Percentiles rank a stretch among this genome's conserved stretches.
Evolutionary conservation across 2,329 filamentous ascomycete species (phyloP).

Genomic region (Simplicillium sp.): DNA sequence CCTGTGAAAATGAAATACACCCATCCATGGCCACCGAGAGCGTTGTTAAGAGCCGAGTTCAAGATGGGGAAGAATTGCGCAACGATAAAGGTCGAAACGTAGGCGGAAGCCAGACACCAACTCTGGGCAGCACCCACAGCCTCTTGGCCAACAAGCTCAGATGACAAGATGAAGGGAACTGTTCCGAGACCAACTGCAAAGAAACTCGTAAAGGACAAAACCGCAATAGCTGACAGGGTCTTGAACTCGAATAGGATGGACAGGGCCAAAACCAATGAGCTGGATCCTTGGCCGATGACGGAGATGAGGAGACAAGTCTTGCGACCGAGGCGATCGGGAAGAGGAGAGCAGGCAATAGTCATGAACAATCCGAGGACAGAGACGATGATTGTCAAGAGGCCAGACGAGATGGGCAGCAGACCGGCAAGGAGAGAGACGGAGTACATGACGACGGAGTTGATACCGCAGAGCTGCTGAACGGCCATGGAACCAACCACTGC

Average conservation of each 20-base stretch:
- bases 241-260: slow-evolving; percentile 68
- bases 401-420: slow-evolving; percentile 72
- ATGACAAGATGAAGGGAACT: slow-evolving; percentile 88
- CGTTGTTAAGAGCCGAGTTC: slow-evolving; percentile 59
- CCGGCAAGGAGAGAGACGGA: slow-evolving; percentile 80
- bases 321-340: slow-evolving; percentile 80
- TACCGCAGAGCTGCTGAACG: slow-evolving; percentile 83
- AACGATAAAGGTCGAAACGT: slow-evolving; percentile 82
- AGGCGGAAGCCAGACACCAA: slow-evolving; percentile 80
- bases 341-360: slow-evolving; percentile 70
- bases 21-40: slow-evolving; percentile 61
- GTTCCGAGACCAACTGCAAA: slow-evolving; percentile 89
- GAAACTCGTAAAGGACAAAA: slow-evolving; percentile 77
- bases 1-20: slow-evolving; percentile 88
- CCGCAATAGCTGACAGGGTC: slow-evolving; percentile 68
- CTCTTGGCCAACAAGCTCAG: slow-evolving; percentile 81
- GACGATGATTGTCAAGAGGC: slow-evolving; percentile 77
- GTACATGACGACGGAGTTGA: slow-evolving; percentile 99
- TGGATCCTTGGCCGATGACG: slow-evolving; percentile 74
- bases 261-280: slow-evolving; percentile 66
- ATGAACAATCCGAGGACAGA: slow-evolving; percentile 79
- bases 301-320: slow-evolving; percentile 78
- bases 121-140: slow-evolving; percentile 88
- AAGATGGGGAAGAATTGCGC: slow-evolving; percentile 91
- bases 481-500: slow-evolving; percentile 88